Percentiles rank a stretch among this genome's conserved stretches.
Conservation (phyloP, 768 basidiomycete genomes). For the Leccinum uliginosum region DNA sequence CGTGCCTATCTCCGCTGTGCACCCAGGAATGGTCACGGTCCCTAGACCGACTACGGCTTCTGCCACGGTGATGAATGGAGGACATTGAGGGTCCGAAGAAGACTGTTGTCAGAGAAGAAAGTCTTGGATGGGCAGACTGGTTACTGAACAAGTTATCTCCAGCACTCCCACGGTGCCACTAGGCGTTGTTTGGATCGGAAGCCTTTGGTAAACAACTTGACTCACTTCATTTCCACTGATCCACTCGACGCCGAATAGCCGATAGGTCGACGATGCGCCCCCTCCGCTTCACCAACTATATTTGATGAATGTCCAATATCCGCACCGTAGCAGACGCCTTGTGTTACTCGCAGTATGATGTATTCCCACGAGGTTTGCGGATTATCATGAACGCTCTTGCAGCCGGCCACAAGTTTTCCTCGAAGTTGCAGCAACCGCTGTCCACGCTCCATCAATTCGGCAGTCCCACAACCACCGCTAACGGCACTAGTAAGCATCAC, state of each 20-base stretch:
- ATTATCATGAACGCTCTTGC: constrained; percentile 11
- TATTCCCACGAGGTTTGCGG: constrained; percentile 15
- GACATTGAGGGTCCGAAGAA: constrained; percentile 12
- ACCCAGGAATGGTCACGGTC: constrained; percentile 12
- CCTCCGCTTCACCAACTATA: constrained; percentile 4
- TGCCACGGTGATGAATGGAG: constrained; percentile 18
- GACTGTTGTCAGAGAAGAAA: not conserved
- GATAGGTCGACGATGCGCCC: constrained; percentile 10
- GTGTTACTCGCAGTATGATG: constrained; percentile 2
- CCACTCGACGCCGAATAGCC: constrained; percentile 22
- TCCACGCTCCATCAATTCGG: constrained; percentile 5
- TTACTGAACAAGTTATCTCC: constrained; percentile 1
- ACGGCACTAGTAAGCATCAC: not conserved
- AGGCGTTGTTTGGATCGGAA: constrained; percentile 27
- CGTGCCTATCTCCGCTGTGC: constrained; percentile 15
- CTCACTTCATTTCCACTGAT: constrained; percentile 3
- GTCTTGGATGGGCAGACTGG: not conserved
- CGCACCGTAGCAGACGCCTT: constrained; percentile 22
- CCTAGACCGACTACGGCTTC: constrained; percentile 16
- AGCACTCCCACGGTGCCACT: not conserved
- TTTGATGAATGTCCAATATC: constrained; percentile 24
- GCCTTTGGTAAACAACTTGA: constrained; percentile 26
- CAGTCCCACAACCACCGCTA: constrained; percentile 3
- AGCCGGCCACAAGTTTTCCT: constrained; percentile 27
- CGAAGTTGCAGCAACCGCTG: constrained; percentile 4